phyloP scores from a whole-genome alignment of 2,329 filamentous ascomycete genomes.

The Diplocarpon rosae region DNA sequence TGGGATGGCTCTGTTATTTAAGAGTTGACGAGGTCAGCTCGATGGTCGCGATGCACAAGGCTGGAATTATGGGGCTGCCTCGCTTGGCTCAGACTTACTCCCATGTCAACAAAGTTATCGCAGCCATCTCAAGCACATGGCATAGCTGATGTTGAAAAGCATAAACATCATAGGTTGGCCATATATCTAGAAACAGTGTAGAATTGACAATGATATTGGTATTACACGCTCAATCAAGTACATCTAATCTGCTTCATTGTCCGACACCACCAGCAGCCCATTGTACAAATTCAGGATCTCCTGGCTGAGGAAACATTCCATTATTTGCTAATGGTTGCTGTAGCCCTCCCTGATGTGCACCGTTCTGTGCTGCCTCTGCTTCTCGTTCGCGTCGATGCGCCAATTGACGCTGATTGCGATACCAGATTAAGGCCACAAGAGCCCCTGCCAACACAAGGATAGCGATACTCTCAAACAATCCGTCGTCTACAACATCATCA shows the following conservation, averaged over 20 bases:
- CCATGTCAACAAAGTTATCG: too few relatives aligned
- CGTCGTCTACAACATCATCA: constrained; percentile 62
- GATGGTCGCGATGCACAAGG: background rate
- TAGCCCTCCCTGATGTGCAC: constrained; percentile 19
- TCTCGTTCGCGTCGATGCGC: constrained; percentile 35
- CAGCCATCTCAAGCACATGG: too few relatives aligned
- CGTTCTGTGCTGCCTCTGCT: constrained; percentile 28
- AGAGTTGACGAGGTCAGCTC: background rate
- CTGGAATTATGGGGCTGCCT: background rate
- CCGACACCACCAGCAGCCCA: constrained; percentile 56
- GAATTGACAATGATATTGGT: constrained; percentile 2
- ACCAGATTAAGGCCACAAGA: constrained; percentile 70
- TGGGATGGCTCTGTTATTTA: too few relatives aligned
- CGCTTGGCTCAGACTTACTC: too few relatives aligned
- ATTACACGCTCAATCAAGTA: constrained; percentile 18
- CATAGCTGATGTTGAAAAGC: too few relatives aligned
- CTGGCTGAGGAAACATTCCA: constrained; percentile 53
- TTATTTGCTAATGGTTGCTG: constrained; percentile 31
- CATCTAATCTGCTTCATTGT: constrained; percentile 31
- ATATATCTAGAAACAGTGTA: background rate
- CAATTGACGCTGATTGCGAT: constrained; percentile 60
- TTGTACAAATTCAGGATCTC: constrained; percentile 55
- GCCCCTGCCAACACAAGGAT: constrained; percentile 69
- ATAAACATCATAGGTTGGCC: too few relatives aligned
- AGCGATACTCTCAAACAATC: constrained; percentile 71